Evolutionary conservation across 129 eudicot genomes (phyloP), one percentile per base, ranked within the genome.

Genomic region (Artemisia tridentata): DNA sequence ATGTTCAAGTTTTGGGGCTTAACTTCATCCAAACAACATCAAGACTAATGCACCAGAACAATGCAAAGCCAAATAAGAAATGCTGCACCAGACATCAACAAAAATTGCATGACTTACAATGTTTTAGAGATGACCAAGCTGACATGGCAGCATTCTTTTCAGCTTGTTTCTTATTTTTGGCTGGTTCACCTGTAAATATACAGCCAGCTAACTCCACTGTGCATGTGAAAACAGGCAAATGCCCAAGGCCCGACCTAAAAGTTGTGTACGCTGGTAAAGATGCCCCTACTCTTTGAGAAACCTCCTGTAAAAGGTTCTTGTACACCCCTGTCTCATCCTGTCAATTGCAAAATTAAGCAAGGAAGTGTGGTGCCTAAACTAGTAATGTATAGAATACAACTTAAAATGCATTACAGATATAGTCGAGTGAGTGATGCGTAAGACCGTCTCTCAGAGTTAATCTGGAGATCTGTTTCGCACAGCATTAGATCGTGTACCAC

Each of bases 81-180:
- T 50, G 55, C 34, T 50, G 71, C 52, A 50, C 20, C 51, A 74
- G 47, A 41, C 15, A 55, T 21, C 48, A 49, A 61, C 19, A 45
- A 3, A 29, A 68, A 31, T 53, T 54, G 68, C 11, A 50, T 43
- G 21, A 80, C 96, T 76, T 79, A 92, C 98, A 68, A 48, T 75
- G 85, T 75, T 92, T 92, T 27, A 92, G 91, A 75, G 95, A 80
- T 53, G 84, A 85, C 98, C 98, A 92, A 41, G 98, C 96, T 43
- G 89, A 84, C 98, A 92, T 88, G 80, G 98, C 98, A 21, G 98
- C 98, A 83, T 88, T 92, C 77, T 92, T 92, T 81, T 92, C 96
- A 58, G 98, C 98, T 77, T 92, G 98, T 74, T 92, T 92, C 85
- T 92, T 92, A 61, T 87, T 92, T 80, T 92, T 92, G 31, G 96